Evolutionary conservation across 2,329 filamentous ascomycete genomes (phyloP), one percentile per base, ranked within the genome.

Genomic region (Penicillium occitanis): DNA sequence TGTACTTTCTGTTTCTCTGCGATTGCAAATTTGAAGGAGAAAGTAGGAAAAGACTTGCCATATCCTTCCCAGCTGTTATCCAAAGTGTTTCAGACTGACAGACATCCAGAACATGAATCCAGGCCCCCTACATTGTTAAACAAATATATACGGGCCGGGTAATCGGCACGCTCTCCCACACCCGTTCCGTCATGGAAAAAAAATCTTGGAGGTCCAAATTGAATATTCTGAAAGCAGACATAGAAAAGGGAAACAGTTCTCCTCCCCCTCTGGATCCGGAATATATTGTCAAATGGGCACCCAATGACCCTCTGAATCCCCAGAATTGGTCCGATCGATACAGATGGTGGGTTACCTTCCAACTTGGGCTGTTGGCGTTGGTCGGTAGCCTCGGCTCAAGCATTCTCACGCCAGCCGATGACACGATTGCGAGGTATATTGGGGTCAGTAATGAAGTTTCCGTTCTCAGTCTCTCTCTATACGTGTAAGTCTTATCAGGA

Each of bases 321-420:
- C 76, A 78, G 59, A 84, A 84, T 68, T 86, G 80, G 76, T 73
- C 74, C 0, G 70, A 72, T 5, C 51, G 59, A 3, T 80, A 82
- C 67, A 85, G 84, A 71, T 76, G 74, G 55, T 83, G 78, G 75
- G 74, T 85, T 61, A 85, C 83, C 0, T 75, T 84, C 19, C 78
- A 83, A 61, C 71, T 86, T 40, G 79, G 82, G 28, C 77, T 85
- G 75, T 74, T 86, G 17, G 83, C 84, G 1, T 71, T 85, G n/a
- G 74, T 78, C 8, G 82, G 81, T 17, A 82, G 79, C 67, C 71
- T 85, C 58, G 84, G 82, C 3, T 83, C 82, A 5, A 83, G 81
- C 19, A 84, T 86, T 65, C 82, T 83, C 46, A 75, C 83, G 1
- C 81, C 84, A 0, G 84, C 82, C 1, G 77, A 80, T 55, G 58